Evolutionary conservation across 257 asterid species (phyloP).

Genomic region (Cordia subcordata): DNA sequence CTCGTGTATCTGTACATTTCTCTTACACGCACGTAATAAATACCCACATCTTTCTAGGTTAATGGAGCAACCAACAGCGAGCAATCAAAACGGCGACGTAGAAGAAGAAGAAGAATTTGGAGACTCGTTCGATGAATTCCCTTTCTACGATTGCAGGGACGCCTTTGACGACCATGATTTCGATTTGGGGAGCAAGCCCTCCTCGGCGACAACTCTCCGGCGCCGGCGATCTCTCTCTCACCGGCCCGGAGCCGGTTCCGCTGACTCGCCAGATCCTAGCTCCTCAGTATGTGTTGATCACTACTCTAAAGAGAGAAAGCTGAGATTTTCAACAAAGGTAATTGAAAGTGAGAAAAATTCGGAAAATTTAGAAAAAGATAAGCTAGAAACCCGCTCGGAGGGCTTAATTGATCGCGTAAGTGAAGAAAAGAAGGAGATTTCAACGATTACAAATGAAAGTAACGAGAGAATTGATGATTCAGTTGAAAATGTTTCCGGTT

Average conservation of each 20-base stretch:
- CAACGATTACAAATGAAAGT: neutral
- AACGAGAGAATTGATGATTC: neutral
- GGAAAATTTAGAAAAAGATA: neutral
- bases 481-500: constrained; percentile 28
- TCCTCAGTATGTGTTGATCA: constrained; percentile 20
- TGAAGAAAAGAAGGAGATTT: constrained; percentile 1
- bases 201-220: neutral
- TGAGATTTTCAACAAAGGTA: constrained; percentile 14
- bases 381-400: neutral
- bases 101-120: constrained; percentile 28
- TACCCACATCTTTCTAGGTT: neutral
- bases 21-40: too few species aligned
- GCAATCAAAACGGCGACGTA: constrained; percentile 13
- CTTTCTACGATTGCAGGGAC: constrained; percentile 34
- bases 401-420: neutral
- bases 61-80: neutral
- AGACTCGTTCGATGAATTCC: constrained; percentile 54
- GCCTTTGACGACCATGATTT: constrained; percentile 13
- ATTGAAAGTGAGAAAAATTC: constrained; percentile 7
- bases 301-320: constrained; percentile 21
- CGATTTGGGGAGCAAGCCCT: constrained; percentile 5
- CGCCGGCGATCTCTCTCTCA: neutral
- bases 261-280: neutral
- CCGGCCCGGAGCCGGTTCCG: constrained; percentile 20
- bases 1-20: neutral